Evolutionary conservation across 805 yeast species (phyloP).

Genomic region (Kuraishia borneana): DNA sequence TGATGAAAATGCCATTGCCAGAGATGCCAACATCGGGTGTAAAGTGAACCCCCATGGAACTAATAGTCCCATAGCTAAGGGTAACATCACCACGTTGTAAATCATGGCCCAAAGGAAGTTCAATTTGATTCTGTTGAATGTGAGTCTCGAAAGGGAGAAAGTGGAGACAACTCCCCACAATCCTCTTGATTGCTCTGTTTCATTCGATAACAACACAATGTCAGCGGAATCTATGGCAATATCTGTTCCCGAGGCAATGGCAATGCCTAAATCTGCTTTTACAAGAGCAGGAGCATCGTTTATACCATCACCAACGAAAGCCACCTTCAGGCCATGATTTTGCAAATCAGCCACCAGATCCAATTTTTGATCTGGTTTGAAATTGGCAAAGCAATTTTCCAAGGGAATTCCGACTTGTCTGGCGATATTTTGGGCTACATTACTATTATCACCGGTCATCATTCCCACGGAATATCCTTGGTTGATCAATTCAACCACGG

Average conservation of each 20-base stretch:
- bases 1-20: conserved; percentile 89
- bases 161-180: conserved; percentile 47
- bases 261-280: conserved; percentile 80
- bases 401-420: conserved; percentile 52
- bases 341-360: conserved; percentile 51
- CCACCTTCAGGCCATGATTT: conserved; percentile 35
- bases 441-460: conserved; percentile 78
- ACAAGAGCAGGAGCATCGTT: conserved; percentile 97
- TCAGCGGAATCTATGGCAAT: conserved; percentile 97
- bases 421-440: conserved; percentile 58
- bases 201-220: conserved; percentile 55
- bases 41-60: conserved; percentile 64
- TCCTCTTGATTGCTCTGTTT: conserved; percentile 4
- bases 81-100: conserved; percentile 78
- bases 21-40: conserved; percentile 84
- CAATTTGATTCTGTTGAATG: conserved; percentile 63
- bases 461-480: conserved; percentile 60
- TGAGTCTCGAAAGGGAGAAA: conserved; percentile 54
- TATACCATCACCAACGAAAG: conserved; percentile 95
- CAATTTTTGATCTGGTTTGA: conserved; percentile 70
- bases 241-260: conserved; percentile 88
- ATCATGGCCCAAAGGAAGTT: conserved; percentile 83
- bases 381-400: conserved; percentile 59
- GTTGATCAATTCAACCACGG: conserved; percentile 40
- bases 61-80: conserved; percentile 86